Evolutionary conservation across 2,329 filamentous ascomycete genomes (phyloP).

Genomic region (Cercospora zeina): DNA sequence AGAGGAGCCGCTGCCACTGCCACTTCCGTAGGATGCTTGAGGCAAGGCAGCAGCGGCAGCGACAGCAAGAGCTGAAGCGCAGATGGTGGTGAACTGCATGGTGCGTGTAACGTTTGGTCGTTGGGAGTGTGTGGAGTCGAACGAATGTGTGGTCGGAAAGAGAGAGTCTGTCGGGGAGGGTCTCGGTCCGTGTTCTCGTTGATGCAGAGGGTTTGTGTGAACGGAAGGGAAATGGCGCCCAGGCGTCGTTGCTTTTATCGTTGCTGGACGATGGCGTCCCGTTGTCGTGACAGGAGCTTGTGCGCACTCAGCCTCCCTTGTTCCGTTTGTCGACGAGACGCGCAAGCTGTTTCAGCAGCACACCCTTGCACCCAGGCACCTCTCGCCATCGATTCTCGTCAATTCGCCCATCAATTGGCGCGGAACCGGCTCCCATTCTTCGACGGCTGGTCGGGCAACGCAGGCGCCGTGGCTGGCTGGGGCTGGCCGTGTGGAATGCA

Average conservation of each 20-base stretch:
- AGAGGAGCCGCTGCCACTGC: neutral
- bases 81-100: slow-evolving; percentile 24
- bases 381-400: slow-evolving; percentile 14
- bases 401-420: slow-evolving; percentile 15
- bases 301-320: slow-evolving; percentile 7
- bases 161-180: slow-evolving; percentile 1
- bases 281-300: slow-evolving; percentile 8
- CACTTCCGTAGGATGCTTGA: slow-evolving; percentile 2
- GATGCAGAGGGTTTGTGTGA: slow-evolving; percentile 4
- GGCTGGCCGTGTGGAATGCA: slow-evolving; percentile 11
- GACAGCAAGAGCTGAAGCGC: slow-evolving; percentile 19
- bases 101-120: slow-evolving; percentile 3
- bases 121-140: neutral
- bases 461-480: slow-evolving; percentile 6
- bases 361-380: slow-evolving; percentile 17
- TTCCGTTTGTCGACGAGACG: slow-evolving; percentile 16
- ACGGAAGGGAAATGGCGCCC: neutral
- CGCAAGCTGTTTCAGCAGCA: slow-evolving; percentile 23
- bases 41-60: slow-evolving; percentile 19
- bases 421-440: neutral
- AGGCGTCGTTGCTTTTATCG: slow-evolving; percentile 9
- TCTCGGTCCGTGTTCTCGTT: slow-evolving; percentile 3
- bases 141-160: neutral
- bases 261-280: neutral
- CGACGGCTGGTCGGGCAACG: slow-evolving; percentile 18